These are phyloP conservation scores for Biscogniauxia mediterranea DNA, from an alignment of 2,329 filamentous ascomycete genomes.

Conservation along the genomic window DNA sequence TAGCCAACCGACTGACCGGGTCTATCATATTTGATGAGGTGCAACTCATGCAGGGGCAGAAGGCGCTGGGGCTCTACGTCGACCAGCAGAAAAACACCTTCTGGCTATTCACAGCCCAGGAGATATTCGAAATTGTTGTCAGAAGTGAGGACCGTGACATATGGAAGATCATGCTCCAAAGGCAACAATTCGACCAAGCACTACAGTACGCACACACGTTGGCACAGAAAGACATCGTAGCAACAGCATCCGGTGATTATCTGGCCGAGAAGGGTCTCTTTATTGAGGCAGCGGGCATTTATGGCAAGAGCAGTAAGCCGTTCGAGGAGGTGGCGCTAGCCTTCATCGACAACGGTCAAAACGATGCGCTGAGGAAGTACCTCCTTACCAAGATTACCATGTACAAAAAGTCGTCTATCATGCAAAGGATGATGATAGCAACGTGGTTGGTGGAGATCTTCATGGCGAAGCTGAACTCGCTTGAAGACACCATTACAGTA, in stretches of 20 bases:
- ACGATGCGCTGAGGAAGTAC: slow-evolving; percentile 88
- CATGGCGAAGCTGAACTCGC: slow-evolving; percentile 92
- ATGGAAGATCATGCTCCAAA: slow-evolving; percentile 89
- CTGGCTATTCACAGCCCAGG: slow-evolving; percentile 88
- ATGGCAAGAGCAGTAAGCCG: slow-evolving; percentile 92
- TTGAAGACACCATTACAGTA: slow-evolving; percentile 92
- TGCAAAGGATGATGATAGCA: slow-evolving; percentile 94
- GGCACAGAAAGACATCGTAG: slow-evolving; percentile 84
- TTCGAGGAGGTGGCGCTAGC: slow-evolving; percentile 94
- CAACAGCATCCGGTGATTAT: slow-evolving; percentile 87
- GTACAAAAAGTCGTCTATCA: slow-evolving; percentile 78
- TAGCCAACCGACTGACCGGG: slow-evolving; percentile 83
- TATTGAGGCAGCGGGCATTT: slow-evolving; percentile 81
- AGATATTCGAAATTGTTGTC: slow-evolving; percentile 92
- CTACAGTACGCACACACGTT: slow-evolving; percentile 79
- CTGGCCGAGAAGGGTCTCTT: slow-evolving; percentile 79
- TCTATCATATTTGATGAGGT: slow-evolving; percentile 83
- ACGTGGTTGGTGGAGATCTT: slow-evolving; percentile 95
- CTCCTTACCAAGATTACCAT: slow-evolving; percentile 78
- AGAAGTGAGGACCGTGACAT: slow-evolving; percentile 88
- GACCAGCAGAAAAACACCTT: slow-evolving; percentile 95
- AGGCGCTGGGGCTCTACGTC: slow-evolving; percentile 77
- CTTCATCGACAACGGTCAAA: slow-evolving; percentile 86
- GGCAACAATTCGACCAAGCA: slow-evolving; percentile 84
- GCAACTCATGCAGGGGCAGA: slow-evolving; percentile 77